phyloP scores from a whole-genome alignment of 129 eudicot genomes.

The Smallanthus sonchifolius region DNA sequence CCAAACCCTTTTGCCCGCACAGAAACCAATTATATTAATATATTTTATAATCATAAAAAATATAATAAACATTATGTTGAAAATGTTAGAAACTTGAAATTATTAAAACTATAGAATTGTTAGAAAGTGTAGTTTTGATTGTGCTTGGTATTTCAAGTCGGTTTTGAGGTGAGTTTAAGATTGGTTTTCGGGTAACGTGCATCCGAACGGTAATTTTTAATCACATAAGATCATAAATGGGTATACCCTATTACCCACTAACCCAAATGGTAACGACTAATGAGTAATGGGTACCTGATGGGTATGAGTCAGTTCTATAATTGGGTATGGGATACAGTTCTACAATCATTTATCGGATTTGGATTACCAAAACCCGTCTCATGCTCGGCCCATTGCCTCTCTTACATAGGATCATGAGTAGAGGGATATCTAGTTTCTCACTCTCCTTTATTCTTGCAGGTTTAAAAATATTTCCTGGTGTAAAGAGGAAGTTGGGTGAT shows the following conservation, averaged over 20 bases:
- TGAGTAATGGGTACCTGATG: neutral
- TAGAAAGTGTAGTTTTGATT: neutral
- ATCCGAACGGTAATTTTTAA: neutral
- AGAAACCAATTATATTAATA: neutral
- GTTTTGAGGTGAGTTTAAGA: neutral
- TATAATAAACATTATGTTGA: neutral
- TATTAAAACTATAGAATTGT: neutral
- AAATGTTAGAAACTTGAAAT: no score
- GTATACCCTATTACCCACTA: neutral
- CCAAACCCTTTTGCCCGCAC: neutral
- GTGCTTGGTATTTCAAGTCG: neutral
- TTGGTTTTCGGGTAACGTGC: neutral
- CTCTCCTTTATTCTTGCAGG: slow-evolving; percentile 37
- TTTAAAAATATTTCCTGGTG: slow-evolving; percentile 65
- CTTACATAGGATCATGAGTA: neutral
- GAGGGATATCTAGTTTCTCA: neutral
- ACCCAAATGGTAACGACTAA: neutral
- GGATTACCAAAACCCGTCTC: neutral
- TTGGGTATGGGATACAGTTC: neutral
- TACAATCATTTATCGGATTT: no score
- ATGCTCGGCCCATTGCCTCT: neutral
- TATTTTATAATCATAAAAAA: neutral
- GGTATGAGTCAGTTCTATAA: neutral
- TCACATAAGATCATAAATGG: neutral
- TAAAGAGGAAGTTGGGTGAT: slow-evolving; percentile 60